Conservation (phyloP, 208 protist species). For the Acanthamoeba triangularis region DNA sequence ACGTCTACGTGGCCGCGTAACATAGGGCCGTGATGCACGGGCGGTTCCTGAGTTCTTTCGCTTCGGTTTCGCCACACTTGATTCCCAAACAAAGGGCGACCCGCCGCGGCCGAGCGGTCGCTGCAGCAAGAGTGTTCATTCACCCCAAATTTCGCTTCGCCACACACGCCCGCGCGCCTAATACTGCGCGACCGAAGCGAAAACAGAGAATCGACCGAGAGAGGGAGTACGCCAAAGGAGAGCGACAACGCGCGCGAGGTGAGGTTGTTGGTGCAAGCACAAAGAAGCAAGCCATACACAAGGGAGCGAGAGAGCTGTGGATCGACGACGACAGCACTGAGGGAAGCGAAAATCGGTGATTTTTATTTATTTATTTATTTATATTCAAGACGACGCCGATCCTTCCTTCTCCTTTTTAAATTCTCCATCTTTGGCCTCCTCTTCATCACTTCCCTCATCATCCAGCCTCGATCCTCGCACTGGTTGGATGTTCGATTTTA, state of each 20-base stretch:
- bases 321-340: too few relatives aligned
- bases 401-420: background rate
- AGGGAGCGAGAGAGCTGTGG: too few relatives aligned
- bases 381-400: background rate
- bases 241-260: background rate
- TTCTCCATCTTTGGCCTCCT: background rate
- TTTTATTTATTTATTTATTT: constrained; percentile 6
- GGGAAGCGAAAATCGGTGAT: background rate
- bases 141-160: background rate
- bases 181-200: background rate
- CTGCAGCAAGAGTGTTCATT: background rate
- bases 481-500: background rate
- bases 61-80: background rate
- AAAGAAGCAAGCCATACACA: too few relatives aligned
- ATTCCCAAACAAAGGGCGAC: background rate
- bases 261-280: too few relatives aligned
- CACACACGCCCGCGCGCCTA: background rate
- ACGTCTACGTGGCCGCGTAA: too few relatives aligned
- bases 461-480: background rate
- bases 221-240: background rate
- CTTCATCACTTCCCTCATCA: background rate
- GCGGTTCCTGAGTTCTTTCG: background rate
- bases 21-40: background rate
- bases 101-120: too few relatives aligned
- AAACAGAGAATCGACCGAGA: background rate